Conservation (phyloP, 106 monocot species). For the Dioscorea alata region DNA sequence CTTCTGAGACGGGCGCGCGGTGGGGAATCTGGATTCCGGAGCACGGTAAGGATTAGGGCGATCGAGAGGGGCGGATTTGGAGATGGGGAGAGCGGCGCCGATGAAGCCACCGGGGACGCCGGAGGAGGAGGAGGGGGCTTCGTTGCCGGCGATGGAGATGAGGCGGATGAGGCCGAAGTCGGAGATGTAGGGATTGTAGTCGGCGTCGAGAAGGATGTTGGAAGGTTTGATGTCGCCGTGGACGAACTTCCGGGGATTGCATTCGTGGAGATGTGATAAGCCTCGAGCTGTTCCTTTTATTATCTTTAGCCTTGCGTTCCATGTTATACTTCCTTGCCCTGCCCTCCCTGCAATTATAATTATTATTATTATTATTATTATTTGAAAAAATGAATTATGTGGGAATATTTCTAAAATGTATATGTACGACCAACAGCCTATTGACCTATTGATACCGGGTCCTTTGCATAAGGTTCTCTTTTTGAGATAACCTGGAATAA, state of each 20-base stretch:
- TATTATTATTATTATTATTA: no score
- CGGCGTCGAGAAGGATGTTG: slow-evolving; percentile 69
- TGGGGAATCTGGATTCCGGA: slow-evolving; percentile 42
- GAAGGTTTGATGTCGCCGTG: slow-evolving; percentile 73
- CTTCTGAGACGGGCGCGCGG: slow-evolving; percentile 45
- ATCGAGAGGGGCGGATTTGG: slow-evolving; percentile 5
- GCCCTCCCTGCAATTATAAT: slow-evolving; percentile 21
- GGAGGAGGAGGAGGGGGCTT: not conserved
- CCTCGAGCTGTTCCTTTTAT: slow-evolving; percentile 56
- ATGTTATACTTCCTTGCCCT: slow-evolving; percentile 26
- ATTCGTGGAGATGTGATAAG: slow-evolving; percentile 54
- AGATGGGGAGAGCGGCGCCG: slow-evolving; percentile 23
- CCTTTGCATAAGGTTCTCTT: no score
- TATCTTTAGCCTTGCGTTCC: slow-evolving; percentile 38
- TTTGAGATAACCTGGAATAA: no score
- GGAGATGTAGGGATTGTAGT: slow-evolving; percentile 56
- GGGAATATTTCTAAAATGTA: no score
- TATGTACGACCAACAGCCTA: no score
- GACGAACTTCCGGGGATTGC: slow-evolving; percentile 52
- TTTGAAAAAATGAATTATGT: no score
- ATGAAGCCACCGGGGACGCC: slow-evolving; percentile 11
- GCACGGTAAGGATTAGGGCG: slow-evolving; percentile 37
- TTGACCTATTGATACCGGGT: no score
- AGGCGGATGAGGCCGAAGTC: slow-evolving; percentile 71
- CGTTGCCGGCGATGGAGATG: slow-evolving; percentile 22